Base-by-base conservation (phyloP, 495 filamentous ascomycete genomes). In the Rusavskia elegans region DNA sequence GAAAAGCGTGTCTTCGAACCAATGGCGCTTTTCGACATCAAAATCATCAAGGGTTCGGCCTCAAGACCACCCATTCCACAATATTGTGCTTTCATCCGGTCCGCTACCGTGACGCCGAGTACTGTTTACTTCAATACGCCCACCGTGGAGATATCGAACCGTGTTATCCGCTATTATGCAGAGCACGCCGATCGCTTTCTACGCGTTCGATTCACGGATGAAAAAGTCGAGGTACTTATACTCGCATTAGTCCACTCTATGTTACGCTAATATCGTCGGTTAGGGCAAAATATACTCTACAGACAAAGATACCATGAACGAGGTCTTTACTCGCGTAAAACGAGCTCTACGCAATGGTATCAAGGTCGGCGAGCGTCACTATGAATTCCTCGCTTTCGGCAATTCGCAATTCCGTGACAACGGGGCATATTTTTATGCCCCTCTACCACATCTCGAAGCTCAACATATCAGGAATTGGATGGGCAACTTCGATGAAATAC, bases 391-490 rank as follows among this genome's bases (percentile, higher is more conserved):
- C 21, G 90, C 93, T 5, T 95, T 88, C 63, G 90, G 92, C 0
- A 97, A 95, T 63, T 95, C 90, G 0, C 92, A 97, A 57, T 84
- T 99, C 53, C 79, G 92, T 14, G 90, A 97, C 61, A 80, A 89
- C 61, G 87, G 88, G 0, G 89, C 89, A 1, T 97, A 90, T 58
- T 94, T 99, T 65, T 95, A 84, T 59, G 77, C 84, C 0, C 73
- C 80, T 0, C 71, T 72, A 2, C 65, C 77, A 2, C 61, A 74
- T 51, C 51, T 86, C 7, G 79, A 76, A 1, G 84, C 84, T 35
- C 73, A 78, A 19, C 69, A 79, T 49, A 97, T 99, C 50, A 83
- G 90, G n/a, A 59, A 67, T 5, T 88, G 86, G 85, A 96, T 97
- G 89, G 92, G 93, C 2, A 66, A 81, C 13, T 93, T 98, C 61